phyloP scores from a whole-genome alignment of 129 eudicot genomes.

The Pulicaria dysenterica region DNA sequence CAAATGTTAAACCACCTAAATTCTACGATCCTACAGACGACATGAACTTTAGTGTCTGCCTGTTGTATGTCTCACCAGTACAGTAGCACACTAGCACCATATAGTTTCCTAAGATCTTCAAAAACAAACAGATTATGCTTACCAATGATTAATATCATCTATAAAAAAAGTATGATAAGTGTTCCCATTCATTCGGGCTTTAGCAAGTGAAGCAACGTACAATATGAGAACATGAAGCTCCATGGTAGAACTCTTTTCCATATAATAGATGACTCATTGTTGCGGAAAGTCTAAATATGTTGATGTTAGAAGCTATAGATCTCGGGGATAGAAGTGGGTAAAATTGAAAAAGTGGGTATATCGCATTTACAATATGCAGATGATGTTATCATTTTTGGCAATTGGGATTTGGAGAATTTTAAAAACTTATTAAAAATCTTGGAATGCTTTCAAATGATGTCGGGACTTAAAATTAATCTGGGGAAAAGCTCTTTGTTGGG shows the following conservation, averaged over 20 bases:
- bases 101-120: constrained; percentile 15
- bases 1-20: neutral
- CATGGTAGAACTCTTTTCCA: neutral
- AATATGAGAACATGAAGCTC: neutral
- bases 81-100: neutral
- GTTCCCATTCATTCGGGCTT: neutral
- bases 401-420: too few relatives aligned
- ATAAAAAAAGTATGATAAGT: neutral
- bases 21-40: constrained; percentile 12
- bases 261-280: neutral
- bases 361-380: too few relatives aligned
- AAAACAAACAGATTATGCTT: neutral
- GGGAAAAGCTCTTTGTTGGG: too few relatives aligned
- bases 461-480: too few relatives aligned
- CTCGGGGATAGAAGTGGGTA: too few relatives aligned
- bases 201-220: neutral
- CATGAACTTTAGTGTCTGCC: neutral
- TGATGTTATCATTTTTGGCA: too few relatives aligned
- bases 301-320: too few relatives aligned
- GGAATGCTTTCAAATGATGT: too few relatives aligned
- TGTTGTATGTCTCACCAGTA: neutral
- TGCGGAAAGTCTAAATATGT: too few relatives aligned
- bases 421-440: too few relatives aligned
- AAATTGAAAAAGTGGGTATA: too few relatives aligned
- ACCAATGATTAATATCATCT: neutral